phyloP scores from a whole-genome alignment of 2,329 filamentous ascomycete genomes.

The Colletotrichum cereale region DNA sequence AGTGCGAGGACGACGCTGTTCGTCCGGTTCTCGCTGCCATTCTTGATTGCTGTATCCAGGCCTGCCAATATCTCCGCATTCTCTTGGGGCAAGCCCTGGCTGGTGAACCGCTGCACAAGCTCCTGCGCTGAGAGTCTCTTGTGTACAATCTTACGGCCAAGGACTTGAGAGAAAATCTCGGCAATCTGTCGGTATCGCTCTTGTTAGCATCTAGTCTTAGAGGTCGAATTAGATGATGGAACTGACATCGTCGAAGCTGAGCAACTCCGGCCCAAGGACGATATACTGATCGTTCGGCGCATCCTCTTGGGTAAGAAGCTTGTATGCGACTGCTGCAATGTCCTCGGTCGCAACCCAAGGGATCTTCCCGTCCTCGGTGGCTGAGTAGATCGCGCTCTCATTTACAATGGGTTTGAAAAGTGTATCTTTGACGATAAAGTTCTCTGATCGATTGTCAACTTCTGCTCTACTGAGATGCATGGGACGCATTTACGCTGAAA shows the following conservation, averaged over 20 bases:
- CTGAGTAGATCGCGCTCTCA: slow-evolving; percentile 57
- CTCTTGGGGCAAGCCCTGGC: slow-evolving; percentile 47
- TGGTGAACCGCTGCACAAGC: slow-evolving; percentile 43
- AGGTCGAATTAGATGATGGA: neutral
- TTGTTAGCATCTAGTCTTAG: neutral
- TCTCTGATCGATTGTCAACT: slow-evolving; percentile 51
- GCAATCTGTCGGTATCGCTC: slow-evolving; percentile 49
- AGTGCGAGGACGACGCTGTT: slow-evolving; percentile 51
- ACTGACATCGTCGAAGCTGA: slow-evolving; percentile 51
- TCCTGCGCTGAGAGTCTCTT: slow-evolving; percentile 48
- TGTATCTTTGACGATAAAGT: slow-evolving; percentile 52
- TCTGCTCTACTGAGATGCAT: neutral
- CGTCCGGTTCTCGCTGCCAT: slow-evolving; percentile 51
- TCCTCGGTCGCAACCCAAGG: slow-evolving; percentile 61
- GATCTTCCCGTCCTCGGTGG: slow-evolving; percentile 57
- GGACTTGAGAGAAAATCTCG: slow-evolving; percentile 48
- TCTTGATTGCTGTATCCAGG: slow-evolving; percentile 50
- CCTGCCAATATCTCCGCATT: slow-evolving; percentile 50
- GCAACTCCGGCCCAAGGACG: slow-evolving; percentile 52
- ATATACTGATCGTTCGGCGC: slow-evolving; percentile 56
- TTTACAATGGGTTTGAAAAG: slow-evolving; percentile 50
- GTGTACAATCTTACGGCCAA: slow-evolving; percentile 51
- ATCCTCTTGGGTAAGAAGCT: slow-evolving; percentile 53
- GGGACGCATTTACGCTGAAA: slow-evolving; percentile 55
- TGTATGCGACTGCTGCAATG: slow-evolving; percentile 59